A percentile compares a stretch with the other conserved stretches of the same genome.
Evolutionary conservation across 352 stramenopile species (phyloP).

Genomic region (Aphanomyces stellatus): DNA sequence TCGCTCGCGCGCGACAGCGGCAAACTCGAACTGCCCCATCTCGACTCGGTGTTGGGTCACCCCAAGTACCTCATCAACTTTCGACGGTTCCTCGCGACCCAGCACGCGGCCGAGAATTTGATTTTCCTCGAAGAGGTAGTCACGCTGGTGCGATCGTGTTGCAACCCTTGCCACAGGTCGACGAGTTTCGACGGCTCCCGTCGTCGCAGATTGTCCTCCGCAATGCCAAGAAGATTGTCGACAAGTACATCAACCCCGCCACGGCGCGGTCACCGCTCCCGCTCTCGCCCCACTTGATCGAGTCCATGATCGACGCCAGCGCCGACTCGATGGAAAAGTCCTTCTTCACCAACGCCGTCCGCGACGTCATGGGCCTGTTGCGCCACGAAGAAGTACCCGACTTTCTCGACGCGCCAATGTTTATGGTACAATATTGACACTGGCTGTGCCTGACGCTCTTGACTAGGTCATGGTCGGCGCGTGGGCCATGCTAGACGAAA

Average conservation of each 20-base stretch:
- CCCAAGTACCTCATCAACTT: constrained; percentile 39
- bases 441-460: neutral
- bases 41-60: neutral
- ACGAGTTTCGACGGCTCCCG: constrained; percentile 64
- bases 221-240: constrained; percentile 74
- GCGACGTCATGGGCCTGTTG: constrained; percentile 66
- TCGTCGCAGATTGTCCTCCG: constrained; percentile 78
- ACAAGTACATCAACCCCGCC: constrained; percentile 76
- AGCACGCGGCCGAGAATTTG: constrained; percentile 72
- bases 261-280: constrained; percentile 36
- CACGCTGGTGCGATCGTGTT: neutral
- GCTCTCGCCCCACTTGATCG: constrained; percentile 33
- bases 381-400: constrained; percentile 62
- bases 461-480: constrained; percentile 47
- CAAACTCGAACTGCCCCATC: neutral
- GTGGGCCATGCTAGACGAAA: constrained; percentile 62
- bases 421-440: constrained; percentile 42
- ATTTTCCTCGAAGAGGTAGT: constrained; percentile 63
- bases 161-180: constrained; percentile 25
- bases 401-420: constrained; percentile 72
- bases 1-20: neutral
- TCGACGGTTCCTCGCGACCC: constrained; percentile 51
- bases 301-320: constrained; percentile 35
- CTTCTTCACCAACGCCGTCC: constrained; percentile 65
- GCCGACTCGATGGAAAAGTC: constrained; percentile 50